phyloP scores from a whole-genome alignment of 108 stramenopile species.

The Nitzschia inconspicua region DNA sequence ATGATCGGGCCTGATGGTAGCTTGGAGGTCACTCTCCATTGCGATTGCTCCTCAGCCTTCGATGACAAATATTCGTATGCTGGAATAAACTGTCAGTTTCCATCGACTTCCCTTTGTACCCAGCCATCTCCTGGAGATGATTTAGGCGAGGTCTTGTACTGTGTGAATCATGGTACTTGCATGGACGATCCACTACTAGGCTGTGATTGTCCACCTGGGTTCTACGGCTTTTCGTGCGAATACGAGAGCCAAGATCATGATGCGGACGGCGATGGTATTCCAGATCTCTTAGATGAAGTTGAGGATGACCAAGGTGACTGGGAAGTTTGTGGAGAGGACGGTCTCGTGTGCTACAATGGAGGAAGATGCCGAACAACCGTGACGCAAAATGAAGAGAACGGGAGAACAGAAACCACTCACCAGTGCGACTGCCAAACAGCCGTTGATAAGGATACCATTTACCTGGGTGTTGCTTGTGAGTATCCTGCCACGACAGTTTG shows the following conservation, averaged over 20 bases:
- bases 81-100: constrained; percentile 22
- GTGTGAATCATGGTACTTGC: constrained; percentile 43
- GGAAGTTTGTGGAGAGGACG: constrained; percentile 24
- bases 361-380: constrained; percentile 26
- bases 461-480: constrained; percentile 18
- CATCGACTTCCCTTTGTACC: constrained; percentile 26
- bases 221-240: constrained; percentile 3
- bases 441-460: constrained; percentile 10
- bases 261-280: neutral
- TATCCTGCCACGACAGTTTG: constrained; percentile 26
- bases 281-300: neutral
- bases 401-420: constrained; percentile 1
- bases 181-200: constrained; percentile 15
- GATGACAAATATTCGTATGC: constrained; percentile 24
- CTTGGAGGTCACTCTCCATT: neutral
- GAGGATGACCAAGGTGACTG: neutral
- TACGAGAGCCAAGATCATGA: neutral
- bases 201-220: constrained; percentile 32
- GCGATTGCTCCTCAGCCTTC: constrained; percentile 44
- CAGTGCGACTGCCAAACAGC: constrained; percentile 48
- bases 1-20: constrained; percentile 1
- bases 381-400: neutral
- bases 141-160: constrained; percentile 17
- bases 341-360: constrained; percentile 46
- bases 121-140: neutral